phyloP scores from a whole-genome alignment of 2,329 filamentous ascomycete genomes.

The Seiridium unicorne region DNA sequence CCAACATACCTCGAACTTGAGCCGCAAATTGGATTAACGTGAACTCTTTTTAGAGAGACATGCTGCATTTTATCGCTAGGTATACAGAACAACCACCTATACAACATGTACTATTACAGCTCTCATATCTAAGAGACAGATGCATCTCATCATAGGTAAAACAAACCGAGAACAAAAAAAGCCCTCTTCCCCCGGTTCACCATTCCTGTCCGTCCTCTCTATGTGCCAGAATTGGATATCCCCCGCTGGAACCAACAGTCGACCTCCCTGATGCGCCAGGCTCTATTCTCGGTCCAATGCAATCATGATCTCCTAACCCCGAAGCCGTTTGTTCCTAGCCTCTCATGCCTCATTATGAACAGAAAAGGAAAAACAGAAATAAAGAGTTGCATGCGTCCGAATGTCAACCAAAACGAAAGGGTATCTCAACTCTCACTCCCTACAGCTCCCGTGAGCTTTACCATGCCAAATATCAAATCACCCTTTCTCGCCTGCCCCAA shows the following conservation, averaged over 20 bases:
- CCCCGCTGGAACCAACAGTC: background rate
- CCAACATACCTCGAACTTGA: no score
- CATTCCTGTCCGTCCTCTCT: background rate
- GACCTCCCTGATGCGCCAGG: background rate
- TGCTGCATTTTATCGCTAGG: no score
- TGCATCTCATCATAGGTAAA: background rate
- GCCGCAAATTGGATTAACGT: no score
- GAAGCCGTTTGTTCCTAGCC: background rate
- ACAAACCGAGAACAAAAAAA: background rate
- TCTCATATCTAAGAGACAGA: no score
- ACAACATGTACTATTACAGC: no score
- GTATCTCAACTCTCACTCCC: background rate
- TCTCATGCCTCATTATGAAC: slow-evolving; percentile 1
- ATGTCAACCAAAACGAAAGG: background rate
- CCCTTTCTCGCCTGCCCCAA: background rate
- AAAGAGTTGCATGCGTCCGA: background rate
- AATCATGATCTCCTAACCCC: background rate
- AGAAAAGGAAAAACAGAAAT: background rate
- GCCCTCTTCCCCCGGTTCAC: background rate
- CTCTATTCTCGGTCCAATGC: background rate
- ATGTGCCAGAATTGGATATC: background rate
- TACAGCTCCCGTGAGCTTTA: background rate
- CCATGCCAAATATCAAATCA: background rate
- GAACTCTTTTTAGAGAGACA: no score
- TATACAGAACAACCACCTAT: no score